Evolutionary conservation across 2,329 filamentous ascomycete genomes (phyloP).

Genomic region (Ophiocordyceps unilateralis): DNA sequence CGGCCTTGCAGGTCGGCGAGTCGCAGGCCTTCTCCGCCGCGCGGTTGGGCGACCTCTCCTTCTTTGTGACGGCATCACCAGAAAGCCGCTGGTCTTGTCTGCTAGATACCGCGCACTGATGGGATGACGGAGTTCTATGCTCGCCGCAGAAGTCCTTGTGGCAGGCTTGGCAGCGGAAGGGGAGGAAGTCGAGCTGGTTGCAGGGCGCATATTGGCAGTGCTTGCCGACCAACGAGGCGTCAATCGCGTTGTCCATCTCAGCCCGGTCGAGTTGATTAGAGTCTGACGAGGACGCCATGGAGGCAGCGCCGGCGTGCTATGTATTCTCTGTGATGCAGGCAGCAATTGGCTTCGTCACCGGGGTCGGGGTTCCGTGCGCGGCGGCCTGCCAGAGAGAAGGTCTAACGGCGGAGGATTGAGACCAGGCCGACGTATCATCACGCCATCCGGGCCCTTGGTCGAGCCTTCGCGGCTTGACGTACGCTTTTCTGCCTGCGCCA

Average conservation of each 20-base stretch:
- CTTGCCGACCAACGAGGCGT: slow-evolving; percentile 70
- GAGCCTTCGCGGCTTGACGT: not conserved
- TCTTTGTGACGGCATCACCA: slow-evolving; percentile 34
- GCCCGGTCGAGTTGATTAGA: slow-evolving; percentile 38
- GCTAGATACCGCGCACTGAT: slow-evolving; percentile 54
- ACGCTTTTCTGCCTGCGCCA: not conserved
- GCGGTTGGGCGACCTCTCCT: slow-evolving; percentile 34
- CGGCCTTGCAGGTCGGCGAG: slow-evolving; percentile 47
- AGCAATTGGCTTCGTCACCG: slow-evolving; percentile 12
- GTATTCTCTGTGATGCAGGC: slow-evolving; percentile 6
- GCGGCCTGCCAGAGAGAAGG: not conserved
- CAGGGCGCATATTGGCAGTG: slow-evolving; percentile 89
- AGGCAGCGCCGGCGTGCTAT: not conserved
- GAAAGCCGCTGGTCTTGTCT: slow-evolving; percentile 36
- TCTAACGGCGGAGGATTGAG: not conserved
- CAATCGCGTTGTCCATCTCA: slow-evolving; percentile 55
- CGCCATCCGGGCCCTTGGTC: not conserved
- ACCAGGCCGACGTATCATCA: not conserved
- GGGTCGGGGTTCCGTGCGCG: not conserved
- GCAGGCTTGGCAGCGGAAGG: slow-evolving; percentile 87
- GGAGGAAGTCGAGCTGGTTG: slow-evolving; percentile 88
- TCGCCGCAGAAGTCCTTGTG: slow-evolving; percentile 76
- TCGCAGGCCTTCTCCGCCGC: slow-evolving; percentile 51
- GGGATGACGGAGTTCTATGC: slow-evolving; percentile 72
- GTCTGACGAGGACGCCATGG: slow-evolving; percentile 36